Conservation (phyloP, 495 filamentous ascomycete species). For the Poronia punctata region DNA sequence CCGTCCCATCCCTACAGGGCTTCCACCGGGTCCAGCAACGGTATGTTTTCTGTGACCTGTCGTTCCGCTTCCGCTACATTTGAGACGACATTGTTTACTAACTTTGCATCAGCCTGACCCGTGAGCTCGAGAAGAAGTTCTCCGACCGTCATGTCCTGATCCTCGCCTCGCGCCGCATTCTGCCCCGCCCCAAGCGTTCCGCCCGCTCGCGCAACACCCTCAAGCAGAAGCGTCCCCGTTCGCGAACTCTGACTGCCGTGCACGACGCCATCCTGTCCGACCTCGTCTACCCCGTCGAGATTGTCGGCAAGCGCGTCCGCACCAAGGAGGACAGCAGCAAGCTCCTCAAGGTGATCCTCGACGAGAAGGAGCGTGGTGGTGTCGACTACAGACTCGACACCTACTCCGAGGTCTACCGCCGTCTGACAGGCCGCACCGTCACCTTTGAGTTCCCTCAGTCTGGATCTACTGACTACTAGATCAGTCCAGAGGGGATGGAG, state of each 20-base stretch:
- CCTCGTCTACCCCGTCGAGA: constrained; percentile 99
- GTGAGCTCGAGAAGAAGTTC: constrained; percentile 99
- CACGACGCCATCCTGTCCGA: constrained; percentile 94
- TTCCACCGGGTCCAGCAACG: constrained; percentile 99
- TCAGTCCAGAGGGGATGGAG: constrained; percentile 9
- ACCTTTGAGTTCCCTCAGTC: constrained; percentile 95
- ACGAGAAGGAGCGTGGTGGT: constrained; percentile 98
- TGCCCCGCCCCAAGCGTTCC: constrained; percentile 94
- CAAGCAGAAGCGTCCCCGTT: constrained; percentile 97
- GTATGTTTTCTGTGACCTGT: constrained; percentile 46
- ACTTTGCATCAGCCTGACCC: constrained; percentile 71
- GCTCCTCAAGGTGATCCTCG: constrained; percentile 93
- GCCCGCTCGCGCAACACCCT: constrained; percentile 85
- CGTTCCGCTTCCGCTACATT: not conserved
- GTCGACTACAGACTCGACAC: constrained; percentile 98
- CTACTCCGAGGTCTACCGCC: constrained; percentile 97
- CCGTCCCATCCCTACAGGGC: constrained; percentile 86
- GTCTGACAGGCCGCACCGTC: constrained; percentile 87
- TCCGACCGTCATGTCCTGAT: constrained; percentile 99
- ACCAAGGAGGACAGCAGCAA: constrained; percentile 97
- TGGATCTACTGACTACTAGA: constrained; percentile 70
- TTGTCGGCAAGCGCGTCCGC: constrained; percentile 94
- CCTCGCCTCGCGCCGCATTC: constrained; percentile 96
- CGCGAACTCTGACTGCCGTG: constrained; percentile 92
- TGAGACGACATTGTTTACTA: constrained; percentile 13